phyloP scores from a whole-genome alignment of 106 monocot genomes.

The Allium sativum region DNA sequence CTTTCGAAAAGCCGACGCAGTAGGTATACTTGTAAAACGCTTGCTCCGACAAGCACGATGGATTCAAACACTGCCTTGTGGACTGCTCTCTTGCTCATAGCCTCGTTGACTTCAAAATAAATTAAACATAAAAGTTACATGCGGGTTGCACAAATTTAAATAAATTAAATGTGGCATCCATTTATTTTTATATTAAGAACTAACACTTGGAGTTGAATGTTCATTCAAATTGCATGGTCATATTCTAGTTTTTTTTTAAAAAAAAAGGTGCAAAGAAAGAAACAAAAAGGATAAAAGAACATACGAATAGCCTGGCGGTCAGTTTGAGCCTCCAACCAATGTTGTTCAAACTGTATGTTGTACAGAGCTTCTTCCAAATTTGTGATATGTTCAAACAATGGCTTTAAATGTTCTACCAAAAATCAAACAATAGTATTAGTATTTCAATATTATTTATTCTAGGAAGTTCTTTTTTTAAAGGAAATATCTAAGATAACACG shows the following conservation, averaged over 20 bases:
- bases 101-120: constrained; percentile 57
- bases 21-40: constrained; percentile 66
- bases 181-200: too few relatives aligned
- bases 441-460: not conserved
- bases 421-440: not conserved
- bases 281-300: not conserved
- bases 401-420: constrained; percentile 65
- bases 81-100: constrained; percentile 62
- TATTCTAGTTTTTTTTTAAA: too few relatives aligned
- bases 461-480: too few relatives aligned
- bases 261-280: too few relatives aligned
- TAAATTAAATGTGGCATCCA: too few relatives aligned
- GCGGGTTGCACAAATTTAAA: too few relatives aligned
- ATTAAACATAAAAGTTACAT: not conserved
- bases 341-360: constrained; percentile 93
- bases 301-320: constrained; percentile 83
- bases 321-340: constrained; percentile 95
- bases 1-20: constrained; percentile 70
- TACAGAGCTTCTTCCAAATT: constrained; percentile 83
- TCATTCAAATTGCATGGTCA: not conserved
- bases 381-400: constrained; percentile 68
- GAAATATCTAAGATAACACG: not conserved
- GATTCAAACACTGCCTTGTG: constrained; percentile 83
- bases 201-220: too few relatives aligned
- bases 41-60: constrained; percentile 53